A percentile compares a stretch with the other conserved stretches of the same genome.
Evolutionary conservation across 202 grass and related monocot genomes (phyloP).

Genomic region (Schoenoplectus tabernaemontani): DNA sequence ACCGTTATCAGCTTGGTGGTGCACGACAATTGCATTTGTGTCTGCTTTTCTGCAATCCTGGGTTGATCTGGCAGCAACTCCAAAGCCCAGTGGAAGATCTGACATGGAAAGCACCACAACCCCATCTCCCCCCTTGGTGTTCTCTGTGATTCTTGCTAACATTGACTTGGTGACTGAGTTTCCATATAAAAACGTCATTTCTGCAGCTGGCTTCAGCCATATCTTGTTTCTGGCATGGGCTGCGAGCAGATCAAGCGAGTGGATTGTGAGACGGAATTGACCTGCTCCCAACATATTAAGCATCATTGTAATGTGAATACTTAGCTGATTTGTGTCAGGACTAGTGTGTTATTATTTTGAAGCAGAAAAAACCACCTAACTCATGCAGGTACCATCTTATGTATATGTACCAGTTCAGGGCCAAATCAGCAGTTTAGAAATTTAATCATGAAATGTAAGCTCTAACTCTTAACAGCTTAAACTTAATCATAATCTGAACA

Average conservation of each 20-base stretch:
- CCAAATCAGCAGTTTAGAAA: neutral
- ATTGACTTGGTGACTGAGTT: slow-evolving; percentile 74
- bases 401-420: too few species aligned
- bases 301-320: neutral
- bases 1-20: slow-evolving; percentile 63
- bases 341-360: neutral
- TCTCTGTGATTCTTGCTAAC: slow-evolving; percentile 51
- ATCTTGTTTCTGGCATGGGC: slow-evolving; percentile 73
- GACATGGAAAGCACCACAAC: slow-evolving; percentile 83
- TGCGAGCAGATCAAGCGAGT: slow-evolving; percentile 67
- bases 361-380: neutral
- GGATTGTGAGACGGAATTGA: slow-evolving; percentile 69
- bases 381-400: neutral
- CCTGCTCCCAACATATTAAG: neutral
- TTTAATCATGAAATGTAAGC: neutral
- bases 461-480: neutral
- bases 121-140: slow-evolving; percentile 53
- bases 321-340: neutral
- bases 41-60: slow-evolving; percentile 87
- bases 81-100: slow-evolving; percentile 72
- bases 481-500: neutral
- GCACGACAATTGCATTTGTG: slow-evolving; percentile 62
- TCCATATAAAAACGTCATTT: slow-evolving; percentile 78
- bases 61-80: slow-evolving; percentile 50
- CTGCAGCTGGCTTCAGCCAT: slow-evolving; percentile 79